These are phyloP conservation scores for Candida glaebosa DNA, from an alignment of 805 yeast genomes.

Conservation along the genomic window DNA sequence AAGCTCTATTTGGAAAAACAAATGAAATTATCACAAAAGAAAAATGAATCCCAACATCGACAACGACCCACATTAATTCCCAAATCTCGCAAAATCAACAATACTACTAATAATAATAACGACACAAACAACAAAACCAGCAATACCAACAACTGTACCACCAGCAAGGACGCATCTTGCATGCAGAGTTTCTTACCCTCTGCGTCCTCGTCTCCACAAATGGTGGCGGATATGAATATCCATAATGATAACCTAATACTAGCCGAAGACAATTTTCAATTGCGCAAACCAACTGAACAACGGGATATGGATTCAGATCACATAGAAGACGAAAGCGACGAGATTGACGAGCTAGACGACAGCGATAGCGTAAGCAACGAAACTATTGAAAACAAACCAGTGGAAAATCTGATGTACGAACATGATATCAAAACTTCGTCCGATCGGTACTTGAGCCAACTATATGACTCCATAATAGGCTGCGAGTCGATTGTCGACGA, in stretches of 20 bases:
- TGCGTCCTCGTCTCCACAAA: slow-evolving; percentile 38
- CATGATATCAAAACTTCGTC: slow-evolving; percentile 8
- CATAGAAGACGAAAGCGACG: slow-evolving; percentile 24
- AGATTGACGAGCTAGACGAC: slow-evolving; percentile 24
- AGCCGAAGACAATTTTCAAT: slow-evolving; percentile 33
- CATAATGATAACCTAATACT: slow-evolving; percentile 30
- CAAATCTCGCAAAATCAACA: slow-evolving; percentile 23
- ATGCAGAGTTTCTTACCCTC: slow-evolving; percentile 27
- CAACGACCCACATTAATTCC: slow-evolving; percentile 32
- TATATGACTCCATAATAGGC: slow-evolving; percentile 31
- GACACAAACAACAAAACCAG: not conserved
- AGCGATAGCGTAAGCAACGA: slow-evolving; percentile 8
- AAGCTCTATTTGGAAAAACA: slow-evolving; percentile 34
- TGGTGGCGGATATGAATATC: slow-evolving; percentile 30
- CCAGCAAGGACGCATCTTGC: slow-evolving; percentile 11
- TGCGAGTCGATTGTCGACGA: slow-evolving; percentile 32
- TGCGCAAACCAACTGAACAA: slow-evolving; percentile 20
- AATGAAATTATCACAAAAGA: slow-evolving; percentile 29
- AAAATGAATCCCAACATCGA: slow-evolving; percentile 19
- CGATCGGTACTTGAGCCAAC: slow-evolving; percentile 16
- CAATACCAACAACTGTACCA: not conserved
- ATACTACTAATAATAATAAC: not conserved
- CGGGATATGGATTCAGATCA: slow-evolving; percentile 22
- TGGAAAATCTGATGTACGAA: slow-evolving; percentile 2
- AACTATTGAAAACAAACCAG: slow-evolving; percentile 6